Base-by-base conservation (phyloP, 176 grass and related monocot species). In the Themeda triandra region DNA sequence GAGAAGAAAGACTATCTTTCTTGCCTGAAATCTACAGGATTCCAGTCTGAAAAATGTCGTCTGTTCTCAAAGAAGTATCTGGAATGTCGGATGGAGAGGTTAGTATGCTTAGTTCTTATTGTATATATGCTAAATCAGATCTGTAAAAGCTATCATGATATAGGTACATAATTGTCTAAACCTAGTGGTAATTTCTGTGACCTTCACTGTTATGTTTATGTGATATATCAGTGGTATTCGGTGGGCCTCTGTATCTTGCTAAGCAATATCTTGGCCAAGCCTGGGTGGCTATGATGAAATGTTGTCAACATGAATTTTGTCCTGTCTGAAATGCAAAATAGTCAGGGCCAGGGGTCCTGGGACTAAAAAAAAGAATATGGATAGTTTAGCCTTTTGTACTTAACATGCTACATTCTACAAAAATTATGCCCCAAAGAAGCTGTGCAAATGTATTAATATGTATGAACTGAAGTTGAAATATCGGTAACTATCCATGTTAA, bases 1-100 rank as follows among this genome's bases (percentile, higher is more conserved):
- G 92, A 88, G 59, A 98, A 95, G 87, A 92, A 98, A 81, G 95
- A 93, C 17, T 98, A 95, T 71, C 85, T 98, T 83, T 74, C 87
- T 21, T 95, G 92, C 72, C 87, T 95, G 29, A 95, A 95, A 93
- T 84, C 91, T 80, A 90, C 87, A 23, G 80, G 91, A 68, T 86
- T 90, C 54, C 82, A 92, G 40, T 94, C 92, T 44, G 90, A 92
- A 86, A 92, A 90, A 63, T 94, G 92, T 29, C 88, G 85, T 64
- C 30, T 28, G 13, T 87, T 94, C 75, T 94, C 87, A 67, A 92
- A 94, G 85, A 94, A 90, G 69, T 94, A 94, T 45, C 82, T 94
- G 39, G 82, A 94, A 68, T 92, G 92, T 74, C 83, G 90, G 42
- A 94, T 94, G 92, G 84, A 88, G 76, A 94, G 92, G 89, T 91